These are phyloP conservation scores for Cyclotella distinguenda DNA, from an alignment of 108 stramenopile species.

Conservation along the genomic window DNA sequence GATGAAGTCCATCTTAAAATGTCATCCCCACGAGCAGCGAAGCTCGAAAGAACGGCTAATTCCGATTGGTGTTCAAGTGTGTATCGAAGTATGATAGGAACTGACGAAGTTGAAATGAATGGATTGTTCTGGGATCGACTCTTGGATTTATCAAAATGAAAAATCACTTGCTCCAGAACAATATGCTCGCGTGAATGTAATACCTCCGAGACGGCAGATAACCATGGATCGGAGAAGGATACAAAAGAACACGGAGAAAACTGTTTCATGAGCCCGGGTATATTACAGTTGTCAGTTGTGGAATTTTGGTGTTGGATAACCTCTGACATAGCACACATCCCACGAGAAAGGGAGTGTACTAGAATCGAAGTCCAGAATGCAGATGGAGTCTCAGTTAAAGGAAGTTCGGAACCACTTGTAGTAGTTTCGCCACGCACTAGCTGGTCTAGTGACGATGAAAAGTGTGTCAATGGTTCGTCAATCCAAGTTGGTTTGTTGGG, in stretches of 20 bases:
- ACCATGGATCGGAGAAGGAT: slow-evolving; percentile 4
- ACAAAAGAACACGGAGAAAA: not conserved
- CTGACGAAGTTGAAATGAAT: slow-evolving; percentile 11
- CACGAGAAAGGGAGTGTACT: slow-evolving; percentile 8
- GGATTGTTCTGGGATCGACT: not conserved
- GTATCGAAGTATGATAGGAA: slow-evolving; percentile 37
- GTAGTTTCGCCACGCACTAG: not conserved
- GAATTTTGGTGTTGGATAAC: not conserved
- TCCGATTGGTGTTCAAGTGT: slow-evolving; percentile 35
- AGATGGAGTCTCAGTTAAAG: not conserved
- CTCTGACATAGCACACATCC: not conserved
- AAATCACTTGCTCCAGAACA: slow-evolving; percentile 19
- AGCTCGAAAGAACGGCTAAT: slow-evolving; percentile 31
- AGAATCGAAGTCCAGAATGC: slow-evolving; percentile 11
- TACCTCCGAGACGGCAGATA: slow-evolving; percentile 18
- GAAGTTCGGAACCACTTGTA: not conserved
- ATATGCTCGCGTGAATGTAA: slow-evolving; percentile 23
- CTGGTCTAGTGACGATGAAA: slow-evolving; percentile 14
- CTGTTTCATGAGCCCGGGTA: not conserved
- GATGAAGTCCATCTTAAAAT: slow-evolving; percentile 16
- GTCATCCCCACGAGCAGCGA: slow-evolving; percentile 37
- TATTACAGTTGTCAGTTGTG: not conserved
- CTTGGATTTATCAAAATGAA: slow-evolving; percentile 1
- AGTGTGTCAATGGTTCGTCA: slow-evolving; percentile 10
- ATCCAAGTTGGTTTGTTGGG: slow-evolving; percentile 10